Evolutionary conservation across 352 stramenopile genomes (phyloP).

Genomic region (Phytophthora fragariaefolia): DNA sequence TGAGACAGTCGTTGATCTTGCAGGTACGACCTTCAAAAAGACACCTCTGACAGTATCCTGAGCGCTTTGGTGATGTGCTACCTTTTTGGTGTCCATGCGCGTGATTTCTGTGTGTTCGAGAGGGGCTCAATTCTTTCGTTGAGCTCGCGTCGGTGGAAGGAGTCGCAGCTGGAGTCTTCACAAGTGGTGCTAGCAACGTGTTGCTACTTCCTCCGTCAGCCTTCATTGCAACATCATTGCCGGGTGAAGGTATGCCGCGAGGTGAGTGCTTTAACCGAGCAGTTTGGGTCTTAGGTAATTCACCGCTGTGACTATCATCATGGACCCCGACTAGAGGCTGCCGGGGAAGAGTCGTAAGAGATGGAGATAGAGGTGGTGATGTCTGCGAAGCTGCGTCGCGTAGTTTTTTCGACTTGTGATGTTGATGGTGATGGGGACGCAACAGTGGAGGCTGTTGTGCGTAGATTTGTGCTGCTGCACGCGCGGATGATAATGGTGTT

Average conservation of each 20-base stretch:
- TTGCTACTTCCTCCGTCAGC: slow-evolving; percentile 9
- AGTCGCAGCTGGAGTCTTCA: slow-evolving; percentile 6
- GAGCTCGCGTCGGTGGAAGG: neutral
- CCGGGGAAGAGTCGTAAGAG: neutral
- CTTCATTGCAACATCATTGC: slow-evolving; percentile 12
- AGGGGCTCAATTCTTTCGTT: slow-evolving; percentile 21
- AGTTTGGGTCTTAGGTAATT: slow-evolving; percentile 11
- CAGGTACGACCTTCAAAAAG: slow-evolving; percentile 61
- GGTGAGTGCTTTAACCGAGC: slow-evolving; percentile 16
- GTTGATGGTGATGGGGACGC: slow-evolving; percentile 14
- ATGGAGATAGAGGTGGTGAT: slow-evolving; percentile 21
- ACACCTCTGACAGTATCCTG: slow-evolving; percentile 66
- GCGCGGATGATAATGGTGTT: slow-evolving; percentile 39
- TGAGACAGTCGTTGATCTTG: slow-evolving; percentile 72
- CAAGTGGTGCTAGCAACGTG: slow-evolving; percentile 20
- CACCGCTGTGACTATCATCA: slow-evolving; percentile 5
- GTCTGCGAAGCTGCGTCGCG: slow-evolving; percentile 28
- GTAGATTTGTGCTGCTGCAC: slow-evolving; percentile 41
- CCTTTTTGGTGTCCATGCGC: slow-evolving; percentile 12
- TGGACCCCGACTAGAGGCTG: neutral
- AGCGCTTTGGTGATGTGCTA: slow-evolving; percentile 42
- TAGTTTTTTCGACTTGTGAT: slow-evolving; percentile 31
- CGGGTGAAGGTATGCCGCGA: slow-evolving; percentile 4
- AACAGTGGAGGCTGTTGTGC: slow-evolving; percentile 20
- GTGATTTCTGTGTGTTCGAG: slow-evolving; percentile 9